phyloP scores from a whole-genome alignment of 345 rosid genomes.

The Corchorus capsularis region DNA sequence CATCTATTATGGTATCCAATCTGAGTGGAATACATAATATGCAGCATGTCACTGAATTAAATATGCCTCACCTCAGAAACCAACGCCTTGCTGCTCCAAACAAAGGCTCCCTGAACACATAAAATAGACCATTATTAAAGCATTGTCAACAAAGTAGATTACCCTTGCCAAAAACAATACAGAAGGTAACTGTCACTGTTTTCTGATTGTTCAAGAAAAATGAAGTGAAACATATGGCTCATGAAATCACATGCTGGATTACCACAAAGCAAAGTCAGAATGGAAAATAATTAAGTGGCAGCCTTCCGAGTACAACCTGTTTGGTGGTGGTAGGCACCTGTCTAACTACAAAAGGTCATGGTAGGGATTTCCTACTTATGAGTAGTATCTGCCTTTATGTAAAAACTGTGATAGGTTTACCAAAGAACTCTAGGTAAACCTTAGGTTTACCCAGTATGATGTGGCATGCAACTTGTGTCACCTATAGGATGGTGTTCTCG shows the following conservation, averaged over 20 bases:
- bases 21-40: not conserved
- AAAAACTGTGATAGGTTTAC: not conserved
- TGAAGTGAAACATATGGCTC: not conserved
- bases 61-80: conserved; percentile 78
- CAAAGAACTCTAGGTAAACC: not conserved
- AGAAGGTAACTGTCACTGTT: not conserved
- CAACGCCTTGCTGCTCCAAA: conserved; percentile 92
- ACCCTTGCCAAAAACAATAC: not conserved
- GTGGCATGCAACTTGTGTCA: not conserved
- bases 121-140: not conserved
- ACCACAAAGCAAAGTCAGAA: not conserved
- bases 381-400: not conserved
- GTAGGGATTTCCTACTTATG: not conserved
- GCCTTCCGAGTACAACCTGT: no score
- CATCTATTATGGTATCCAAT: not conserved
- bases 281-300: not conserved
- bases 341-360: not conserved
- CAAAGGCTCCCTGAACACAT: conserved; percentile 75
- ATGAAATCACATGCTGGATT: not conserved
- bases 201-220: not conserved
- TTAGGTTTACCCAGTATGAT: not conserved
- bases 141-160: conserved; percentile 6
- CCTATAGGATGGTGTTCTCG: not conserved
- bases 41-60: not conserved
- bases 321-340: not conserved